Evolutionary conservation across 1,139 yeast genomes (phyloP), one percentile per base, ranked within the genome.

Genomic region (Lodderomyces metapsilosis): DNA sequence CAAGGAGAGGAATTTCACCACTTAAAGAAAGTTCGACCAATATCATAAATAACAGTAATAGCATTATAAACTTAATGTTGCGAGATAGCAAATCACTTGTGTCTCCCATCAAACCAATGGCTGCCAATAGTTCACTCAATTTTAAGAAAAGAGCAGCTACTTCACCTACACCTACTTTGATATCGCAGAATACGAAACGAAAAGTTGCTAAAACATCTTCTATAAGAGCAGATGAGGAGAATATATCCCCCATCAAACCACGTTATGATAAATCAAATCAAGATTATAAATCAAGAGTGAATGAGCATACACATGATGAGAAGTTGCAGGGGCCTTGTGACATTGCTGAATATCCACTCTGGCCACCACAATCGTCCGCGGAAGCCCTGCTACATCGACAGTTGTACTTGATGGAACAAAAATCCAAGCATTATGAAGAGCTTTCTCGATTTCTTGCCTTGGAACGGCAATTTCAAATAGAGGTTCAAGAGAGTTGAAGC

Each of bases 61-160:
- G 13, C 18, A 21, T 22, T 15, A 17, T 12, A 24, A 25, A 20
- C 15, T 16, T n/a, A 12, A 13, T 13, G 23, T 25, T n/a, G 18
- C 30, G 20, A n/a, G 9, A 12, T 23, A 36, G 24, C 35, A 20
- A 40, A 23, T 12, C 16, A 23, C 15, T 31, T 4, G 16, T 36
- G 13, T 32, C 40, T 10, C 38, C 25, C 30, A 32, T 12, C 21
- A 43, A 42, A 46, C n/a, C n/a, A n/a, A 62, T 8, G 22, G 8
- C 41, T 58, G 57, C 3, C 58, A 62, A 12, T 42, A 57, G 5
- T 56, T 62, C 24, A 11, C 24, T 12, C 20, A 21, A 22, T n/a
- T 18, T 12, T 10, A 39, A 39, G 13, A 41, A 41, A 16, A 39
- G 42, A 24, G 34, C 33, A 13, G 35, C 45, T 2, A 39, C 34